Evolutionary conservation across 306 rosid species (phyloP).

Genomic region (Begonia loranthoides): DNA sequence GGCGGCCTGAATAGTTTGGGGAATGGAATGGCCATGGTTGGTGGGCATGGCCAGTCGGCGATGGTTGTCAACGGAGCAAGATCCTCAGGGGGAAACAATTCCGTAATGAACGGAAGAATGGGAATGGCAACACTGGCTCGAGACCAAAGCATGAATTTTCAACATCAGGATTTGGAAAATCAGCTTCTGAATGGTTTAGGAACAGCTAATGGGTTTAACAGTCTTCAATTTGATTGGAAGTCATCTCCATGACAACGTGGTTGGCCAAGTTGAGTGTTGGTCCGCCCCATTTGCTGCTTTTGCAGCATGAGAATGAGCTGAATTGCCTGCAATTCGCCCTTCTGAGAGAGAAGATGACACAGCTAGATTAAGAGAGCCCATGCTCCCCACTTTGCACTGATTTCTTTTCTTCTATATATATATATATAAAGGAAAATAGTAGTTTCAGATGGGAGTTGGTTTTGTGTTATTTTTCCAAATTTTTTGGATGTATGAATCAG

Average conservation of each 20-base stretch:
- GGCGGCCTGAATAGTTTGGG: constrained; percentile 27
- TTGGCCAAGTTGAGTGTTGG: constrained; percentile 20
- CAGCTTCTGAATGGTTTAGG: constrained; percentile 72
- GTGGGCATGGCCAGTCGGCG: constrained; percentile 41
- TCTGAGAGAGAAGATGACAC: neutral
- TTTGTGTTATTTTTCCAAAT: no score
- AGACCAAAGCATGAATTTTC: constrained; percentile 65
- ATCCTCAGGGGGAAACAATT: constrained; percentile 56
- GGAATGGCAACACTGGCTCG: constrained; percentile 66
- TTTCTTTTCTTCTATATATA: constrained; percentile 7
- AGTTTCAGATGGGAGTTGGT: no score
- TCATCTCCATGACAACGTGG: constrained; percentile 43
- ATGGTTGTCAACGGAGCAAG: constrained; percentile 63
- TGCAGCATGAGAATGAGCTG: constrained; percentile 1
- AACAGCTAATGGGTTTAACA: constrained; percentile 64
- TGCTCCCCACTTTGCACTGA: constrained; percentile 3
- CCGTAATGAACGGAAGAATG: constrained; percentile 68
- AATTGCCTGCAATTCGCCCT: neutral
- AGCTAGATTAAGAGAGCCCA: constrained; percentile 2
- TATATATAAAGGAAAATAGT: constrained; percentile 28
- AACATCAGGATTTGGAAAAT: constrained; percentile 63
- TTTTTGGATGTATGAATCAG: no score
- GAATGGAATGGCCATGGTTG: constrained; percentile 46
- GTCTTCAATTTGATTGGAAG: constrained; percentile 88
- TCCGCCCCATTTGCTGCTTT: constrained; percentile 15